These are phyloP conservation scores for Paramecium biaurelia DNA, from an alignment of 73 alveolate genomes.

Conservation along the genomic window DNA sequence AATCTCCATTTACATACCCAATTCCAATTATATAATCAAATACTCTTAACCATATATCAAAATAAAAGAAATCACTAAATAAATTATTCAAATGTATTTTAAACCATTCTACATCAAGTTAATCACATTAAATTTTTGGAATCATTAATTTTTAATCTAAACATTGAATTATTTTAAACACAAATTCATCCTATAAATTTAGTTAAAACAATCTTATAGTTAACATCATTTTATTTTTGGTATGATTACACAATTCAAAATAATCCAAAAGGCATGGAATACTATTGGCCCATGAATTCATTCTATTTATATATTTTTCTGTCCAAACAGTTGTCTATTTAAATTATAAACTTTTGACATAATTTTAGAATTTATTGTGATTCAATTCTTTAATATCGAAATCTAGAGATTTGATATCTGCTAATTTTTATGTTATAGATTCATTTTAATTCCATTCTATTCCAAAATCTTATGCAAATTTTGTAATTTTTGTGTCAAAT, in stretches of 20 bases:
- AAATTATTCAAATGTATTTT: not conserved
- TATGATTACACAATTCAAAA: not conserved
- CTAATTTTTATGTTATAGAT: not conserved
- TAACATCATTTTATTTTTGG: not conserved
- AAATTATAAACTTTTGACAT: not conserved
- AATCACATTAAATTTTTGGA: not conserved
- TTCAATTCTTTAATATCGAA: not conserved
- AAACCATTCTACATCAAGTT: not conserved
- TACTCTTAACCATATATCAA: conserved; percentile 46
- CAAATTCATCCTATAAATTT: too few species aligned
- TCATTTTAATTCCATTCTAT: not conserved
- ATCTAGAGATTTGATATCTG: not conserved
- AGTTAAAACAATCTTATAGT: not conserved
- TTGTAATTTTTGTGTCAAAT: not conserved
- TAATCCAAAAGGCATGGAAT: not conserved
- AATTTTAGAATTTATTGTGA: not conserved
- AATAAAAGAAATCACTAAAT: conserved; percentile 32
- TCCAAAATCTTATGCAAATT: not conserved
- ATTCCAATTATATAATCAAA: not conserved
- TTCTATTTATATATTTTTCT: not conserved
- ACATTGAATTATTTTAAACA: not conserved
- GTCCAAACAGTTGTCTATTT: not conserved
- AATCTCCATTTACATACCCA: not conserved
- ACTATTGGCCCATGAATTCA: not conserved
- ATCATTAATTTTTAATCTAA: not conserved